Percentiles rank a stretch among this genome's conserved stretches.
phyloP scores from a whole-genome alignment of 2,329 filamentous ascomycete genomes.

The Penicillium sp. region DNA sequence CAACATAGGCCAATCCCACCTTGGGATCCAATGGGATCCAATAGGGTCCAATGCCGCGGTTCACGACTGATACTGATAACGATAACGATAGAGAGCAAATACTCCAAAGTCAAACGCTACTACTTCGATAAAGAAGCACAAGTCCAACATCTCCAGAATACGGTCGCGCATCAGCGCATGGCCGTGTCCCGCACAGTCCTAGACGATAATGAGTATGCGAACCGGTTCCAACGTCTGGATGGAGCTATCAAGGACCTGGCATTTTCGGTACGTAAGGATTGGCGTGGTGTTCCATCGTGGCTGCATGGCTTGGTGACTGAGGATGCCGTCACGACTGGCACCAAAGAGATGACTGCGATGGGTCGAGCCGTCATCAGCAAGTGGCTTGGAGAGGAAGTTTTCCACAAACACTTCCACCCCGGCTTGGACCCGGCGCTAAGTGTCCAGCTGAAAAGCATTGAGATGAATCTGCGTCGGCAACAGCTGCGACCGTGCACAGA shows the following conservation, averaged over 20 bases:
- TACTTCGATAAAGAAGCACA: conserved; percentile 93
- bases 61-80: conserved; percentile 8
- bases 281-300: conserved; percentile 81
- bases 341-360: conserved; percentile 97
- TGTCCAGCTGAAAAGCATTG: conserved; percentile 78
- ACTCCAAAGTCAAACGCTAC: conserved; percentile 96
- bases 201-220: conserved; percentile 92
- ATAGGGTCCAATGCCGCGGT: too few species aligned
- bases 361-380: conserved; percentile 85
- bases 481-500: conserved; percentile 72
- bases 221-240: conserved; percentile 86
- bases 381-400: conserved; percentile 90
- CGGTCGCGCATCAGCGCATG: conserved; percentile 93
- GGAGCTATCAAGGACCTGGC: conserved; percentile 93
- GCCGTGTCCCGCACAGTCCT: conserved; percentile 92
- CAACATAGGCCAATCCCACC: too few species aligned
- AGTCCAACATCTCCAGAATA: conserved; percentile 94
- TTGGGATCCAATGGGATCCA: too few species aligned
- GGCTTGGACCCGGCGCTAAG: conserved; percentile 78
- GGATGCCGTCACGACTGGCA: conserved; percentile 83
- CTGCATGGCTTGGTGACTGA: conserved; percentile 78
- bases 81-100: conserved; percentile 74
- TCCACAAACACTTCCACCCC: conserved; percentile 91
- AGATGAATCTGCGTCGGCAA: conserved; percentile 81
- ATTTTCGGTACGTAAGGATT: conserved; percentile 95